A percentile compares a stretch with the other conserved stretches of the same genome.
These are phyloP conservation scores for Aspergillus saccharolyticus DNA, from an alignment of 495 filamentous ascomycete species.

Conservation along the genomic window DNA sequence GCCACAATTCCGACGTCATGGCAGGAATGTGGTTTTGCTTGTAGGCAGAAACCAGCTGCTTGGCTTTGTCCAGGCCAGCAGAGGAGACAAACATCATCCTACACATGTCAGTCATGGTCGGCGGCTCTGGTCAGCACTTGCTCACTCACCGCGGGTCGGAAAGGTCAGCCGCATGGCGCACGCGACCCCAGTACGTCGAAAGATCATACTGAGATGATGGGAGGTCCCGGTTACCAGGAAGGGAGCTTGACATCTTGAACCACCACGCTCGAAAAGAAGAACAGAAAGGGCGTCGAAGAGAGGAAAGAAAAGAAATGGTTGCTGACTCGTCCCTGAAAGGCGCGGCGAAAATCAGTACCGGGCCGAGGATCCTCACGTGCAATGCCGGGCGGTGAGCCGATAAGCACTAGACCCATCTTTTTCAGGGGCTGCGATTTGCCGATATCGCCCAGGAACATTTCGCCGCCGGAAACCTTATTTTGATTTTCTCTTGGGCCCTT, in stretches of 20 bases:
- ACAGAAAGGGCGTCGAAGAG: constrained; percentile 8
- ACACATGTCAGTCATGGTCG: constrained; percentile 11
- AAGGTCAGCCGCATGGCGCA: constrained; percentile 82
- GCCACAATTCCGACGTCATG: constrained; percentile 91
- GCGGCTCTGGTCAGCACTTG: background rate
- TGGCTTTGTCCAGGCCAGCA: constrained; percentile 76
- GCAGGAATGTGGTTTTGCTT: constrained; percentile 67
- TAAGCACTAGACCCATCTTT: constrained; percentile 29
- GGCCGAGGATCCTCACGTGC: constrained; percentile 13
- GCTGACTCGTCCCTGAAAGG: constrained; percentile 17
- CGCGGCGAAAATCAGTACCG: constrained; percentile 19
- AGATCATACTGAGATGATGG: constrained; percentile 90
- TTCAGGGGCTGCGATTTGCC: constrained; percentile 13
- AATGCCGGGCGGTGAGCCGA: constrained; percentile 40
- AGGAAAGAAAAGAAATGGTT: constrained; percentile 6
- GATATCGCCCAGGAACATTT: constrained; percentile 1
- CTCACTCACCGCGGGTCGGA: constrained; percentile 82
- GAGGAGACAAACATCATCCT: constrained; percentile 78
- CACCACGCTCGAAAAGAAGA: constrained; percentile 8
- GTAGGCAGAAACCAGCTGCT: constrained; percentile 68
- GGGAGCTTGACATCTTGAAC: constrained; percentile 73
- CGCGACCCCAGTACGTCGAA: constrained; percentile 89
- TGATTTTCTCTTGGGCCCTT: background rate
- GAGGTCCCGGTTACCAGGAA: constrained; percentile 79
- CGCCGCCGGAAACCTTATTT: constrained; percentile 3